Conservation (phyloP, 2,329 filamentous ascomycete genomes). For the Didymella lethalis region DNA sequence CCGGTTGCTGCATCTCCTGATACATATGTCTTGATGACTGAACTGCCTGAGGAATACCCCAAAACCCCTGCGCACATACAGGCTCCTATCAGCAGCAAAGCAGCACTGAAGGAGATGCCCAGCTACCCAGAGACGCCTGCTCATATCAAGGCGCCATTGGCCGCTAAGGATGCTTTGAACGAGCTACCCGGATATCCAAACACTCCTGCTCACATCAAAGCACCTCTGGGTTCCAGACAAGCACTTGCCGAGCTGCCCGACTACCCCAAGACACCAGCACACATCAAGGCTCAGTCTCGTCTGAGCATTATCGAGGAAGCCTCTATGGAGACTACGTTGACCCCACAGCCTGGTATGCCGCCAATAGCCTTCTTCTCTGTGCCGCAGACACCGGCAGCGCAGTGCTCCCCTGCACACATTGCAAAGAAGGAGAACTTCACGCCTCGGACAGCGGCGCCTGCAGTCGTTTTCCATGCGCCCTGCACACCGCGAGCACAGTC, state of each 20-base stretch:
- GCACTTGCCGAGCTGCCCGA: conserved; percentile 36
- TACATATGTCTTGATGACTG: too few relatives aligned
- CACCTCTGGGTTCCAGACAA: conserved; percentile 29
- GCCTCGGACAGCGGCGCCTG: conserved; percentile 5
- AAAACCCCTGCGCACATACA: conserved; percentile 32
- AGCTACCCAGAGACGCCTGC: conserved; percentile 31
- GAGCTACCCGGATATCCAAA: conserved; percentile 38
- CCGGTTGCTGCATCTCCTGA: conserved; percentile 2
- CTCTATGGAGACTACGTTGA: conserved; percentile 12
- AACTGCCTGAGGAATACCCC: conserved; percentile 17
- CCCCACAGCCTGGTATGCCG: conserved; percentile 6
- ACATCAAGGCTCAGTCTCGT: conserved; percentile 11
- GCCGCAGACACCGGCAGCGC: conserved; percentile 16
- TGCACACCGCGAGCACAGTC: conserved; percentile 15
- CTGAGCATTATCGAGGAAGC: conserved; percentile 17
- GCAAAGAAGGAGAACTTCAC: conserved; percentile 19
- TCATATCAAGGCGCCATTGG: conserved; percentile 28
- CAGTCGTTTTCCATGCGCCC: conserved; percentile 5
- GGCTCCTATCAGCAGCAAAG: conserved; percentile 18
- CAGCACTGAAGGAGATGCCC: conserved; percentile 23
- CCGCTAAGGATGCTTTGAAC: conserved; percentile 27
- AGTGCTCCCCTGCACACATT: conserved; percentile 16
- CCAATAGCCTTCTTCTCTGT: conserved; percentile 13
- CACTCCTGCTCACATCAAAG: conserved; percentile 34
- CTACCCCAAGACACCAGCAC: conserved; percentile 23